Evolutionary conservation across 305 asterid genomes (phyloP), one percentile per base, ranked within the genome.

Genomic region (Solanum hybrid): DNA sequence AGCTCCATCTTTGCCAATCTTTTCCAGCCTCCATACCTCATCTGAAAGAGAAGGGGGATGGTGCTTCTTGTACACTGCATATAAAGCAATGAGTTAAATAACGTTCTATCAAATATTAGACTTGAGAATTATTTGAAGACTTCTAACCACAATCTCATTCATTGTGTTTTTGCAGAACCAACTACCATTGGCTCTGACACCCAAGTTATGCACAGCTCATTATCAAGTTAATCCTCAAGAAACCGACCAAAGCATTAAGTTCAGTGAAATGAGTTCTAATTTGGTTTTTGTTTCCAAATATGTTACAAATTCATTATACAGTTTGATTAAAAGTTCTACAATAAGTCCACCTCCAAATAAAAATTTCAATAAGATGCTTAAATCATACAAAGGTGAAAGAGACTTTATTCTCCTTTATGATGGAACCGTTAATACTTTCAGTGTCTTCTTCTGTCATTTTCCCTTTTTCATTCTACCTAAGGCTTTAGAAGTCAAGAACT

Each of bases 1-100:
- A 91, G 99, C 99, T 91, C 99, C 99, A 77, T 92, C 99, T 93
- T 96, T 97, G 90, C 98, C 97, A 61, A 97, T 97, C 90, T 97
- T 97, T 91, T 97, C 99, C 90, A 97, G 95, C 90, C 99, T 93
- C 99, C 99, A 97, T 22, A 97, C 97, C 89, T 97, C 98, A 90
- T 97, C 99, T 5, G 90, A 86, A 73, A 96, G 99, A 39, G 94
- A 93, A 89, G 99, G 99, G 82, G 99, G 99, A 91, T 97, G 95
- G 93, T 97, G 99, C 94, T 97, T 97, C 97, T 97, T 97, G 96
- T 97, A 97, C 95, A 96, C 99, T 97, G 81, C 17, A 77, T 70
- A 89, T 33, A 80, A 82, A 79, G 26, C 33, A 83, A 88, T 72
- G 87, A 65, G 27, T 78, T 80, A 4, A 33, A 75, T 65, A 87